Evolutionary conservation across 2,329 filamentous ascomycete genomes (phyloP).

Genomic region (Xylaria sp.): DNA sequence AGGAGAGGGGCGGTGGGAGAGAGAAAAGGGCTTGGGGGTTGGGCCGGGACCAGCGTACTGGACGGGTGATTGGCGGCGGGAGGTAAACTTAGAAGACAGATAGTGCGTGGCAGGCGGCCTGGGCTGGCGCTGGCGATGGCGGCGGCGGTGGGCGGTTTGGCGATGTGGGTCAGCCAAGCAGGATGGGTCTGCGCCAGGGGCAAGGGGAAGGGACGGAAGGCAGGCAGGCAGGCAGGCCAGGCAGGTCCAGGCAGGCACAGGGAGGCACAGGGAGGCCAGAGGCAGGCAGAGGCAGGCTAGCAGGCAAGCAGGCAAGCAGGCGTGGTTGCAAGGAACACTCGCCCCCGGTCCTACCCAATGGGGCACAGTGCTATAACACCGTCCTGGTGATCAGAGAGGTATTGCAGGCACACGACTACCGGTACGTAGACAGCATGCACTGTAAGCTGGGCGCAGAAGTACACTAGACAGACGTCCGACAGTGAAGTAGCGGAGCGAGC

Average conservation of each 20-base stretch:
- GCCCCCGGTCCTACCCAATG: conserved; percentile 9
- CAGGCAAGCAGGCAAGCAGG: background rate
- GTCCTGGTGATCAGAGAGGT: background rate
- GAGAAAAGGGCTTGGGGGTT: conserved; percentile 34
- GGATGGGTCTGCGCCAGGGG: conserved; percentile 5
- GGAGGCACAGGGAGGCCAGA: background rate
- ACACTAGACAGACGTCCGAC: background rate
- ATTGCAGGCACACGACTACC: too few relatives aligned
- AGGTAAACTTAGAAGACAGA: too few relatives aligned
- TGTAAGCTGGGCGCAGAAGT: background rate
- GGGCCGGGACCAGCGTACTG: conserved; percentile 33
- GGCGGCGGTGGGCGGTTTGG: conserved; percentile 21
- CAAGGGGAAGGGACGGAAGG: background rate
- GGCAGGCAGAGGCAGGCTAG: background rate
- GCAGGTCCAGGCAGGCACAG: background rate
- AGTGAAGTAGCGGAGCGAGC: background rate
- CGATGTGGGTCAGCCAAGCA: conserved; percentile 15
- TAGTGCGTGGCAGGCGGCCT: conserved; percentile 20
- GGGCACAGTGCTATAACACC: conserved; percentile 10
- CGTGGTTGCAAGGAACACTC: conserved; percentile 16
- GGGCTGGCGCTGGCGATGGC: conserved; percentile 10
- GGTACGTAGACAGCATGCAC: background rate
- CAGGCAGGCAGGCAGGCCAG: conserved; percentile 1
- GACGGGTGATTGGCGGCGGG: conserved; percentile 18
- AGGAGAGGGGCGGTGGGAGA: conserved; percentile 37